Percentiles rank a stretch among this genome's conserved stretches.
phyloP scores from a whole-genome alignment of 1,284 basidiomycete species.

The Apiotrichum gracile region DNA sequence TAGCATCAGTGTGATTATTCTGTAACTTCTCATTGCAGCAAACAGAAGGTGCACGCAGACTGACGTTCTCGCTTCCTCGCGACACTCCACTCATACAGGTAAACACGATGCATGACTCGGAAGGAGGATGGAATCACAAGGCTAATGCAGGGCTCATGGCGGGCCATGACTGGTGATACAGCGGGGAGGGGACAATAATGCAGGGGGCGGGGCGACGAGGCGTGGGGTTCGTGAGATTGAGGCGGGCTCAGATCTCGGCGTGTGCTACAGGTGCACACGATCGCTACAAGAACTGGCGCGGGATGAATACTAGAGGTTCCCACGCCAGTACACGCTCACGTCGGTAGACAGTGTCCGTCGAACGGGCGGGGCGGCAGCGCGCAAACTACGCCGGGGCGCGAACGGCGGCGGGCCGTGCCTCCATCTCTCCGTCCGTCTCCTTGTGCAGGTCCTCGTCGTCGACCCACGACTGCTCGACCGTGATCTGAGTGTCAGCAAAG shows the following conservation, averaged over 20 bases:
- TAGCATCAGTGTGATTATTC: no score
- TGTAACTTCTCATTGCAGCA: no score
- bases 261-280: no score
- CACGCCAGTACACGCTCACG: no score
- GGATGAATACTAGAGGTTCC: no score
- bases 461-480: slow-evolving; percentile 39
- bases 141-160: slow-evolving; percentile 1
- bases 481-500: slow-evolving; percentile 16
- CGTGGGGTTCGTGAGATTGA: neutral
- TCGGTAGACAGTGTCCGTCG: no score
- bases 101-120: neutral
- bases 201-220: neutral
- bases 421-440: slow-evolving; percentile 11
- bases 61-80: no score
- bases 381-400: slow-evolving; percentile 1
- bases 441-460: slow-evolving; percentile 30
- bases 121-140: neutral
- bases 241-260: no score
- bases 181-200: slow-evolving; percentile 4
- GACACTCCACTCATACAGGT: no score
- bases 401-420: slow-evolving; percentile 1
- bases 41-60: no score
- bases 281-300: no score
- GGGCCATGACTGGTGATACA: slow-evolving; percentile 2
- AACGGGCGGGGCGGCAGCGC: no score